Evolutionary conservation across 495 filamentous ascomycete genomes (phyloP), one percentile per base, ranked within the genome.

Genomic region (Podospora anserina): DNA sequence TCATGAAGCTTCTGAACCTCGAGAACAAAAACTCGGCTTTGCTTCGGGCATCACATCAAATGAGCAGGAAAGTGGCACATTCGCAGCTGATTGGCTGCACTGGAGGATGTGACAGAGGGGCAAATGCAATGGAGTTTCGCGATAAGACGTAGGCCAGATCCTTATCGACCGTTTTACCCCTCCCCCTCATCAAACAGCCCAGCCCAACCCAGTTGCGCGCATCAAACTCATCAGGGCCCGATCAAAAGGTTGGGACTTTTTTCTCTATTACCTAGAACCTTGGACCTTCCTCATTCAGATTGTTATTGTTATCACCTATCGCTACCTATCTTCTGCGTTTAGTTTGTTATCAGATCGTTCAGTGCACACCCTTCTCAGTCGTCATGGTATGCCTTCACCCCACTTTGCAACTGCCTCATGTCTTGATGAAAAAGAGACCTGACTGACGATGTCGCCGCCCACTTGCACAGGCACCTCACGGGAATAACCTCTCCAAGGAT

Each of bases 401-500:
- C 39, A 49, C 39, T 20, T 30, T 30, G 30, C 1, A 30, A 61
- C 59, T 18, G 23, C 23, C 59, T 26, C 26, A 5, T 61, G 16
- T 23, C 23, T 23, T 23, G 19, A 15, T 61, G 13, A 61, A 2
- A 23, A 23, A 23, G 23, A 23, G 23, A 23, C 1, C 23, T 23
- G 23, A 23, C 23, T 23, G 23, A 23, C 23, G 23, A 23, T 23
- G 23, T 23, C 23, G 23, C 23, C 23, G 23, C 23, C 23, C 23
- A 23, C 6, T 4, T 7, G 32, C 49, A 30, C 39, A 69, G 68
- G 59, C 53, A 3, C 27, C 53, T 49, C 61, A 90, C 87, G 86
- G 88, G 74, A 88, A 89, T 78, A 86, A 87, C 75, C 84, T 96
- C 72, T 91, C 91, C 71, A 89, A 93, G 83, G 92, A 96, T 78